Base-by-base conservation (phyloP, 2,329 filamentous ascomycete species). In the Rutstroemia sp. region DNA sequence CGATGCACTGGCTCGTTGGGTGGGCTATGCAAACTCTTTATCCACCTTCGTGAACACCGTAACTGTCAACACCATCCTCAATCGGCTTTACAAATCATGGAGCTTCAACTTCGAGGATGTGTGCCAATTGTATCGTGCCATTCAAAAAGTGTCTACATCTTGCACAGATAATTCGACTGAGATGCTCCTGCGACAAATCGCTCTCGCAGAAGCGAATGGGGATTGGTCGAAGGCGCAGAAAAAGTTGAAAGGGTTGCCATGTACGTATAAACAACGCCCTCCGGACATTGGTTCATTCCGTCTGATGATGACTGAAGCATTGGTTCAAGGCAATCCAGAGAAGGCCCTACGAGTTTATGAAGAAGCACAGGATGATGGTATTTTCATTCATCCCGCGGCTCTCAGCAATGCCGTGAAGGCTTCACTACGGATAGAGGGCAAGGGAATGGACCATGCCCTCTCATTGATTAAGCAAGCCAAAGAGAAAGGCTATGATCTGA, bases 1-100 rank as follows among this genome's bases (percentile, higher is more conserved):
- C 16, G 62, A 65, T 47, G 62, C 65, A 16, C 57, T 71, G 12
- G 38, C 55, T 18, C 59, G 62, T 10, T 70, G 67, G 67, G 51
- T 71, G 25, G 52, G 63, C 3, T 67, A 65, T 50, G 61, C 62
- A 23, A 44, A 42, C 10, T 60, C 60, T 45, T 48, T 61, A 30
- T 49, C 50, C 6, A 58, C 58, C 41, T 39, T 41, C 3, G 44
- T 67, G 6, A 55, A 68, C 46, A 52, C 66, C 3, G 52, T 59
- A 6, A 64, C 65, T n/a, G 58, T 68, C 51, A 70, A 69, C 50
- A 60, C 57, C 6, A 65, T 70, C 23, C 55, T 71, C 4, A 58
- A 56, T 21, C 59, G 64, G n/a, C 68, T 61, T 47, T 57, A 58
- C 38, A 56, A 58, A 6, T 56, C 49, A 4, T 68, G 60, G 60